Evolutionary conservation across 805 yeast genomes (phyloP), one percentile per base, ranked within the genome.

Genomic region (Jamesozyma piceae): DNA sequence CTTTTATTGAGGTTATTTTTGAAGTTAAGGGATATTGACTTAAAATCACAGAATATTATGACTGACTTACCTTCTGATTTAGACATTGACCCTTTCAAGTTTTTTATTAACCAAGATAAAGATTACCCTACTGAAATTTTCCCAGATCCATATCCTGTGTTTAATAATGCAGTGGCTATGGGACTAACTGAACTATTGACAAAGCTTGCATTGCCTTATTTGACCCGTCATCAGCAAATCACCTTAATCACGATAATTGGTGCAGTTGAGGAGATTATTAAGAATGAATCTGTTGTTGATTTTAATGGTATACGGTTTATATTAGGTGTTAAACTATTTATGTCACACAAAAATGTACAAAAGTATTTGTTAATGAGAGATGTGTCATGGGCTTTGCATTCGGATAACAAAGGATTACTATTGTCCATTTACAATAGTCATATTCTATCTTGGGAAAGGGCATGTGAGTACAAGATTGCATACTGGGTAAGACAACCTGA

Each of bases 221-320:
- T 89, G 24, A 87, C 95, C 0, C 77, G 95, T 46, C 97, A 89
- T 63, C 96, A 89, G 59, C 97, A 89, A 55, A 78, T 81, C 24
- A 87, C 96, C 0, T 69, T 89, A 22, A 69, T 81, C 1, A 76
- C 84, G 14, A 77, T 86, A 2, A 68, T 86, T 5, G 79, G 75
- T 38, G 80, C 88, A 2, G 65, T 84, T 21, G 67, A 71, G 20
- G 77, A 75, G 15, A 71, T 85, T 4, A 69, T 71, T 13, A 67
- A 68, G 39, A 69, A 67, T 46, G 53, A 50, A 18, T 35, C 49
- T 26, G 49, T 59, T 1, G 49, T 67, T 36, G 68, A 66, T 31
- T 53, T 62, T 11, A 81, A 82, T 59, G 96, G 94, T 0, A 55
- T 79, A 6, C 66, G 87, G 42, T 90, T 80, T 53, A 70, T 78